phyloP scores from a whole-genome alignment of 352 stramenopile species.

The Stramenopiles sp. region DNA sequence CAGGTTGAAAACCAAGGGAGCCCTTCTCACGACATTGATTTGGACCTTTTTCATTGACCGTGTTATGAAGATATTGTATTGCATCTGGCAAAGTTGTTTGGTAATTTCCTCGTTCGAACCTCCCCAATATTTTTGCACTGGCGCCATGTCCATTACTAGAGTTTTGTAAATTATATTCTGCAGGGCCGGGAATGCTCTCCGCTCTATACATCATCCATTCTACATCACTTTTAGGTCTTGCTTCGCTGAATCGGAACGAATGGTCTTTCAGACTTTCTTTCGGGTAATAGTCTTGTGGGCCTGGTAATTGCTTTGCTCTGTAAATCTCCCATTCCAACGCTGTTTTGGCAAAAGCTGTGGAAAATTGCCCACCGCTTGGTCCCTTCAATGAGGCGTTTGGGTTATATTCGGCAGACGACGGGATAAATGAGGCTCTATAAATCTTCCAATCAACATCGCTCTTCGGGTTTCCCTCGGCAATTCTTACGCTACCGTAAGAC shows the following conservation, averaged over 20 bases:
- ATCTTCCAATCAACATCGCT: not conserved
- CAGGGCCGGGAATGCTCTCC: not conserved
- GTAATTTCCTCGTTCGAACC: not conserved
- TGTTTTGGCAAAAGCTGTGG: not conserved
- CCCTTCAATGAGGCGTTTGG: no score
- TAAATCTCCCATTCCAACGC: not conserved
- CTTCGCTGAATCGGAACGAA: not conserved
- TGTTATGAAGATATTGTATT: not conserved
- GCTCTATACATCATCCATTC: conserved; percentile 7
- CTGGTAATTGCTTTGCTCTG: not conserved
- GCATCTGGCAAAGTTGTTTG: not conserved
- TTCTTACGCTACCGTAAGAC: not conserved
- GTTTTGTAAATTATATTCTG: not conserved
- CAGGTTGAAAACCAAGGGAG: not conserved
- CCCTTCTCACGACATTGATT: not conserved
- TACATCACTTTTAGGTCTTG: not conserved
- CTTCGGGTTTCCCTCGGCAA: not conserved
- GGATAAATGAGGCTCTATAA: not conserved
- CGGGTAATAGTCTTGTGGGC: not conserved
- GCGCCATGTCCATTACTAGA: not conserved
- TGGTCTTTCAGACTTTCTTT: not conserved
- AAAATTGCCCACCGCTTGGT: not conserved
- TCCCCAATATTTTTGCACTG: not conserved
- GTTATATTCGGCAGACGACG: not conserved
- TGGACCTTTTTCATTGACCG: not conserved